phyloP scores from a whole-genome alignment of 1,284 basidiomycete species.

The Microbotryum saponariae region DNA sequence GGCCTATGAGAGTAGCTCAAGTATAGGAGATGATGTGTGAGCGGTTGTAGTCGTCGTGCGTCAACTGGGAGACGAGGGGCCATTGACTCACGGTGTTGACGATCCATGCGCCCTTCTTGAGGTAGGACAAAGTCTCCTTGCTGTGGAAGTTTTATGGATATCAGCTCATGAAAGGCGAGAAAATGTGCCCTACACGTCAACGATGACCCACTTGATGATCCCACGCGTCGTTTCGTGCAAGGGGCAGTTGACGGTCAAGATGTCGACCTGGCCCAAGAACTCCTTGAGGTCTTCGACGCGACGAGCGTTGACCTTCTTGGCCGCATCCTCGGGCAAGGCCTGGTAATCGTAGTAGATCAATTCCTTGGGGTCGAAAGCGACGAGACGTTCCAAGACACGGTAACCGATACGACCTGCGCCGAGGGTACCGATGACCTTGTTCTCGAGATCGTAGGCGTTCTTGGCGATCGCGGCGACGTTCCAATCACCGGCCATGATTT shows the following conservation, averaged over 20 bases:
- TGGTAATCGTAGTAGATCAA: conserved; percentile 85
- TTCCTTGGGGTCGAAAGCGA: conserved; percentile 84
- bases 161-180: conserved; percentile 37
- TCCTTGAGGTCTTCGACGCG: conserved; percentile 78
- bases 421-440: conserved; percentile 74
- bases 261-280: conserved; percentile 66
- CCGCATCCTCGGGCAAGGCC: conserved; percentile 65
- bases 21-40: too few relatives aligned
- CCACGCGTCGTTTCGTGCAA: conserved; percentile 79
- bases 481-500: conserved; percentile 79
- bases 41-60: background rate
- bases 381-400: conserved; percentile 73
- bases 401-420: conserved; percentile 62
- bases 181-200: background rate
- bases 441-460: conserved; percentile 68
- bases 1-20: conserved; percentile 43
- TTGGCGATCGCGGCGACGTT: conserved; percentile 45
- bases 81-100: conserved; percentile 36
- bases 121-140: conserved; percentile 71
- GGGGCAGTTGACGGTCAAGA: conserved; percentile 83
- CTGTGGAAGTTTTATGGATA: conserved; percentile 36
- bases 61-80: background rate
- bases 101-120: conserved; percentile 62
- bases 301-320: conserved; percentile 61
- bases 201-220: conserved; percentile 48